Conservation (phyloP, 2,329 filamentous ascomycete genomes). For the Colletotrichum sansevieriae region DNA sequence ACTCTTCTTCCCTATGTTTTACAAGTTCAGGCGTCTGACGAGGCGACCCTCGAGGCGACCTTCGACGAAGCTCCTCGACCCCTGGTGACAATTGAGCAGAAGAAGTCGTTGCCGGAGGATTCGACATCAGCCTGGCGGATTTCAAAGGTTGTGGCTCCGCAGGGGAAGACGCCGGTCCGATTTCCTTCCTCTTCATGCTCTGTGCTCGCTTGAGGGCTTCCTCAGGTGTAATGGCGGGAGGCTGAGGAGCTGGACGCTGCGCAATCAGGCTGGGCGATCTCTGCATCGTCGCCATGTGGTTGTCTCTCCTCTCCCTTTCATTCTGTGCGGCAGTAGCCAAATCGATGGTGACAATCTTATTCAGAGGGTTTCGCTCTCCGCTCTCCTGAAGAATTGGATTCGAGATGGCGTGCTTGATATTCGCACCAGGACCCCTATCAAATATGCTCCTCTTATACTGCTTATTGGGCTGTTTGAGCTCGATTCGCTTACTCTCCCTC, state of each 20-base stretch:
- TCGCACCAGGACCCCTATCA: conserved; percentile 45
- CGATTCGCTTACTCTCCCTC: conserved; percentile 41
- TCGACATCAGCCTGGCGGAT: conserved; percentile 47
- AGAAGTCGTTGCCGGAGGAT: conserved; percentile 56
- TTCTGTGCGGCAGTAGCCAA: conserved; percentile 61
- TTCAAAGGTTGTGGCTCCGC: conserved; percentile 42
- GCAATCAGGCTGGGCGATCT: conserved; percentile 51
- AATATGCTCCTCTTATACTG: conserved; percentile 48
- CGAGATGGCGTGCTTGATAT: conserved; percentile 61
- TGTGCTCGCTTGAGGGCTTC: conserved; percentile 52
- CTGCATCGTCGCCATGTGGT: conserved; percentile 48
- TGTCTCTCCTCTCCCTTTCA: conserved; percentile 58
- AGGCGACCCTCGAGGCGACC: conserved; percentile 68
- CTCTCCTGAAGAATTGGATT: conserved; percentile 59
- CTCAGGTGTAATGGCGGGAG: conserved; percentile 50
- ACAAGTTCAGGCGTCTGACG: conserved; percentile 50
- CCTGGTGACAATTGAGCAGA: conserved; percentile 65
- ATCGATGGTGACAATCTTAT: conserved; percentile 63
- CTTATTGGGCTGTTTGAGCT: conserved; percentile 38
- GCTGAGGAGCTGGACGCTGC: conserved; percentile 53
- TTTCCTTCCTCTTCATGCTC: conserved; percentile 55
- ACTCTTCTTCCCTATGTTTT: background rate
- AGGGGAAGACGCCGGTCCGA: conserved; percentile 42
- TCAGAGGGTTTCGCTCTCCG: conserved; percentile 55
- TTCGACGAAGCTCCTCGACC: conserved; percentile 62